Evolutionary conservation across 2,329 filamentous ascomycete genomes (phyloP), one percentile per base, ranked within the genome.

Genomic region (Botrytis medusae): DNA sequence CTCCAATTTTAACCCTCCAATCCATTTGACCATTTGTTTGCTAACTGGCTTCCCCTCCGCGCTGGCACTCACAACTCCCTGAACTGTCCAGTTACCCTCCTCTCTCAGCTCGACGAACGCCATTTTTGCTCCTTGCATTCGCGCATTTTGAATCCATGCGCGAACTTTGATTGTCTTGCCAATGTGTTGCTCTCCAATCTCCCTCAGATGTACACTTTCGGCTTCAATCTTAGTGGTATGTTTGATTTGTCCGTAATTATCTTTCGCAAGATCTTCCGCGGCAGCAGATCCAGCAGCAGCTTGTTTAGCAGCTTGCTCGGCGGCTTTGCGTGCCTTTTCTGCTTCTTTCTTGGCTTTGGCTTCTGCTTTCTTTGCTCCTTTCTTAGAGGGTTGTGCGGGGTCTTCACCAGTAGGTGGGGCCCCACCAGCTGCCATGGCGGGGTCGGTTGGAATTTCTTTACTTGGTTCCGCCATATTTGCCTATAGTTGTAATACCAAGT

Each of bases 11-110:
- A 97, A 84, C 61, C 85, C 87, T 65, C 89, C 89, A 68, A 92
- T 90, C 89, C 93, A 98, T 85, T 98, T 98, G 81, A 98, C 93
- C 95, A 98, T 98, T 83, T 93, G 94, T 82, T 91, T 91, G 75
- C 89, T 92, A 54, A 94, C 88, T 10, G 84, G 84, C 68, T 84
- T 87, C 51, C 87, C 90, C 79, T 94, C 89, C 81, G 86, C 83
- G 79, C 88, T 89, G 67, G 89, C 91, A 29, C 88, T 87, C 25
- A 94, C 85, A 54, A 98, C 91, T 69, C 92, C 94, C 85, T 98
- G 95, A 57, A 98, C 91, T 40, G 91, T 92, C 86, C 92, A 91
- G 79, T 90, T 88, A 74, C 88, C 86, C 83, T 93, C 88, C 82
- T 94, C 88, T 76, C 93, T 89, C 78, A 98, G 87, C 84, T 96